Base-by-base conservation (phyloP, 805 yeast species). In the Pichia cephalocereana region DNA sequence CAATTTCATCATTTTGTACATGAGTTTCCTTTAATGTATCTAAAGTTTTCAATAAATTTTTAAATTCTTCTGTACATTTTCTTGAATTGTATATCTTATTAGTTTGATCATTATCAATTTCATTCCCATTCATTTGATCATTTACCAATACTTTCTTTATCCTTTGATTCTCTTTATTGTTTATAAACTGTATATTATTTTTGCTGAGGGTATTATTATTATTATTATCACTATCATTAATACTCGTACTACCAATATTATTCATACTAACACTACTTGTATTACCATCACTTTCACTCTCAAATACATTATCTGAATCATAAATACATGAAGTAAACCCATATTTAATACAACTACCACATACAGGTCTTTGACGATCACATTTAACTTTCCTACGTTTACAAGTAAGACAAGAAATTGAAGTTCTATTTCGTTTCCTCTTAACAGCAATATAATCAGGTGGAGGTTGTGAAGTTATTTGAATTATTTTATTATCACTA, bases 301-400 rank as follows among this genome's bases (percentile, higher is more conserved):
- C 17, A 15, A 8, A 14, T 14, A 6, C 37, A 34, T 34, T n/a
- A 34, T 34, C 17, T 12, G 10, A 6, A 15, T 47, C 39, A 40
- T 52, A 52, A 23, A 42, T 39, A 38, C 54, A 52, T 10, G 31
- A 38, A n/a, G 38, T 6, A 34, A 39, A 32, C 6, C 50, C 49
- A 34, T 36, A 43, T 10, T 38, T 40, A 41, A n/a, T 8, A 52
- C 72, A 68, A 3, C 67, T 56, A 0, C 66, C 63, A 51, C 72
- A 68, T 15, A 49, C 51, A 9, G 71, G 72, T 55, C 61, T 59
- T 10, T 41, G 46, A 27, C 68, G 54, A 48, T 67, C 70, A 54
- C 72, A 68, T 49, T 72, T 74, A 15, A 76, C 77, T 53, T 76
- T 76, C 47, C 77, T 61, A 55, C 71, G 66, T 49, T 77, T 67